phyloP scores from a whole-genome alignment of 1,139 yeast genomes.

The Pichia sp. region DNA sequence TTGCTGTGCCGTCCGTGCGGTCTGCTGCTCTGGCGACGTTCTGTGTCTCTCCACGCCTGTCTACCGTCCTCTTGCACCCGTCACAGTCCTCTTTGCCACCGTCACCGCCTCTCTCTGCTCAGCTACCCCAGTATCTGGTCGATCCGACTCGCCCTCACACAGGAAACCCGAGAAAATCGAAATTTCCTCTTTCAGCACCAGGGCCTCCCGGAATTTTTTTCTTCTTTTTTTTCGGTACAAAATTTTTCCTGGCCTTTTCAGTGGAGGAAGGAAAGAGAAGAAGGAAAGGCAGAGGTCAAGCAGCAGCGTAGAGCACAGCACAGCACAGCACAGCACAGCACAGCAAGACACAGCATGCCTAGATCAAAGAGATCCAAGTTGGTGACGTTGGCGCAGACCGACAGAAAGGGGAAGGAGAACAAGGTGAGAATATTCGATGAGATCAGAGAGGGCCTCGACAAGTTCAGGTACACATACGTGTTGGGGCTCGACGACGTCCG shows the following conservation, averaged over 20 bases:
- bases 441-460: slow-evolving; percentile 75
- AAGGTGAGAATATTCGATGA: slow-evolving; percentile 89
- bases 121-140: background rate
- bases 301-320: no score
- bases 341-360: slow-evolving; percentile 48
- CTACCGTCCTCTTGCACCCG: background rate
- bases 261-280: no score
- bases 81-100: background rate
- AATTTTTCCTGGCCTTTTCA: background rate
- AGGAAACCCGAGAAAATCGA: background rate
- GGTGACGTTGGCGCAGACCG: slow-evolving; percentile 94
- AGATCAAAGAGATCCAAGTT: slow-evolving; percentile 92
- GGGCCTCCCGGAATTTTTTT: background rate
- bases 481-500: slow-evolving; percentile 87
- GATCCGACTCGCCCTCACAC: background rate
- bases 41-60: background rate
- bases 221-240: background rate
- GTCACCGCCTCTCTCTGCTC: background rate
- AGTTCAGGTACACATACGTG: slow-evolving; percentile 76
- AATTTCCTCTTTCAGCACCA: background rate
- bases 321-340: no score
- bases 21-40: background rate
- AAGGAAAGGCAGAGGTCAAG: no score
- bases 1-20: background rate
- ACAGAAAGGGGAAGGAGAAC: slow-evolving; percentile 90